Evolutionary conservation across 2,329 filamentous ascomycete species (phyloP).

Genomic region (Didymella keratinophila): DNA sequence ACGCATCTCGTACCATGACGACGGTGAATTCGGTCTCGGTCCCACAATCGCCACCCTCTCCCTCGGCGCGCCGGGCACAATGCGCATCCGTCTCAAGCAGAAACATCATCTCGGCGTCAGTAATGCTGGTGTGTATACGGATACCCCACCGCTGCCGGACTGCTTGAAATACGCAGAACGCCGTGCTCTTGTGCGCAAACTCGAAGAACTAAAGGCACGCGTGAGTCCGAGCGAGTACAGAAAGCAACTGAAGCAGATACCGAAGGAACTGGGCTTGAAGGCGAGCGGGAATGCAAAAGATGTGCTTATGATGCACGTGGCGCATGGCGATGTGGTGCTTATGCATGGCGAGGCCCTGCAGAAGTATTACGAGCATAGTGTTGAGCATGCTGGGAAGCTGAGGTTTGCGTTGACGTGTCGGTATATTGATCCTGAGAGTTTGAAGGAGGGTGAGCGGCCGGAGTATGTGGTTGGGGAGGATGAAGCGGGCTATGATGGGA

Average conservation of each 20-base stretch:
- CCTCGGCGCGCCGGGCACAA: conserved; percentile 65
- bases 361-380: conserved; percentile 66
- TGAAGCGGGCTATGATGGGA: conserved; percentile 48
- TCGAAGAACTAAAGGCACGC: conserved; percentile 31
- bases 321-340: conserved; percentile 70
- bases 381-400: conserved; percentile 60
- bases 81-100: conserved; percentile 66
- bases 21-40: conserved; percentile 69
- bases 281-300: conserved; percentile 42
- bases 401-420: conserved; percentile 67
- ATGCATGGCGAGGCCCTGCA: conserved; percentile 70
- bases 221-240: conserved; percentile 31
- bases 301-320: conserved; percentile 58
- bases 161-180: conserved; percentile 48
- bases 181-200: conserved; percentile 34
- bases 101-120: conserved; percentile 55
- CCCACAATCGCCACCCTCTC: conserved; percentile 68
- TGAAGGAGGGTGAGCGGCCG: conserved; percentile 31
- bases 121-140: conserved; percentile 45
- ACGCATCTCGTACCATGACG: conserved; percentile 70
- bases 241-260: conserved; percentile 41
- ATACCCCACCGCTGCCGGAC: conserved; percentile 40
- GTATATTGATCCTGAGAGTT: conserved; percentile 54
- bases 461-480: conserved; percentile 50
- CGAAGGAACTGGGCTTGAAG: conserved; percentile 49